Base-by-base conservation (phyloP, 331 rosid genomes). In the Quercus lobata region DNA sequence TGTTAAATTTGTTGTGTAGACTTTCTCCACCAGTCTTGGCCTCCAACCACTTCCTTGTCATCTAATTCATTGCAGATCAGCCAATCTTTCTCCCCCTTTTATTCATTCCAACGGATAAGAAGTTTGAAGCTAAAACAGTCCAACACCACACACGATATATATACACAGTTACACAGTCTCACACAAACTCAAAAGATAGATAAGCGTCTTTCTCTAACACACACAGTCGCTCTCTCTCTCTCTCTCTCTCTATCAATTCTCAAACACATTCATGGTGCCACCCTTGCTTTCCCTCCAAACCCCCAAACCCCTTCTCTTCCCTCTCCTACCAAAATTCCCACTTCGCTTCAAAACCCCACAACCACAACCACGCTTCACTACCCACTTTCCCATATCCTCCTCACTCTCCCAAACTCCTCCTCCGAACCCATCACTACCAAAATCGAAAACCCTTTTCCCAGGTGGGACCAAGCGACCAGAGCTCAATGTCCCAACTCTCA, bases 381-480 rank as follows among this genome's bases (percentile, higher is more conserved):
- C 53, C 7, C 88, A 57, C 22, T 61, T 46, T 32, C 72, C 87
- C 46, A 22, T 80, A 65, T 29, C 18, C 37, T 80, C 90, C 54
- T 49, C 54, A 9, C 53, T 83, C 74, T 83, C 91, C 56, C 87
- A 30, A 68, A 77, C 52, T 75, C 87, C 87, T 71, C 81, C 80
- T 84, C 91, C 79, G 87, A 79, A 57, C 75, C 83, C 46, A 29
- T 72, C 34, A 34, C 82, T 74, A 2, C 52, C 62, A 2, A 86
- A 57, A 71, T 90, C 92, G 3, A 83, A 91, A 60, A 92, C 99
- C 1, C 77, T 90, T 52, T 91, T 81, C 79, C 97, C 98, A 2
- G 97, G 97, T 21, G 99, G 99, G 22, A 93, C 70, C 89, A 93
- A 91, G 90, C 86, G 98, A 37, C 93, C 98, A 3, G 92, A 91